Base-by-base conservation (phyloP, 2,329 filamentous ascomycete genomes). In the Cladophialophora yegresii region DNA sequence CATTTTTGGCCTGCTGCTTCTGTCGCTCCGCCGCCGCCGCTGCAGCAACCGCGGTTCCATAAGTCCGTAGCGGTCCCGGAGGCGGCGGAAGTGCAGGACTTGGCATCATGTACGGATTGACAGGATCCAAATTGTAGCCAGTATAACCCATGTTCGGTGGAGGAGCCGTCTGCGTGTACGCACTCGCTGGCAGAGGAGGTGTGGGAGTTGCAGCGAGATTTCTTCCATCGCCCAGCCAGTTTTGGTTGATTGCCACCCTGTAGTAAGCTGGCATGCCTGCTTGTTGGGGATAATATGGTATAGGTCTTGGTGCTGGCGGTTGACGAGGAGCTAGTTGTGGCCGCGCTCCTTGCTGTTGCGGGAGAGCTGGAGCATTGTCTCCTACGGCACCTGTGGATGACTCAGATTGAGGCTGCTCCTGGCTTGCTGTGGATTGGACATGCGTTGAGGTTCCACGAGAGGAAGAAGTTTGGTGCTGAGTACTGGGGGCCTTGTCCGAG, bases 191-290 rank as follows among this genome's bases (percentile, higher is more conserved):
- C 8, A 36, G 26, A 33, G 49, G 13, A 28, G 33, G 54, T 6
- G 43, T 23, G 33, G 58, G 45, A 22, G 53, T 20, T 40, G 58
- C 22, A n/a, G 33, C 33, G 30, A 30, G 40, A 32, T 55, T 47
- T 12, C 43, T 54, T 32, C 45, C 32, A n/a, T 28, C 26, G 8
- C 33, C 45, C 16, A 33, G 13, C 33, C 54, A 61, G 20, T 33
- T 33, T 32, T 54, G 54, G 9, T 20, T 45, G 43, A 55, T 28
- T 28, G 62, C 61, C 9, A 64, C 28, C 53, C 59, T 66, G 30
- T 63, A 64, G 54, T 61, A 66, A 32, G 45, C 61, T 10, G 61
- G 47, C 20, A 63, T 50, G 49, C 43, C 36, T 26, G 23, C 40
- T 54, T 53, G 45, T 4, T 62, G 55, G 16, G 56, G 54, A 20